Percentiles rank a stretch among this genome's conserved stretches.
phyloP scores from a whole-genome alignment of 2,329 filamentous ascomycete species.

The Diaporthe ampelina region DNA sequence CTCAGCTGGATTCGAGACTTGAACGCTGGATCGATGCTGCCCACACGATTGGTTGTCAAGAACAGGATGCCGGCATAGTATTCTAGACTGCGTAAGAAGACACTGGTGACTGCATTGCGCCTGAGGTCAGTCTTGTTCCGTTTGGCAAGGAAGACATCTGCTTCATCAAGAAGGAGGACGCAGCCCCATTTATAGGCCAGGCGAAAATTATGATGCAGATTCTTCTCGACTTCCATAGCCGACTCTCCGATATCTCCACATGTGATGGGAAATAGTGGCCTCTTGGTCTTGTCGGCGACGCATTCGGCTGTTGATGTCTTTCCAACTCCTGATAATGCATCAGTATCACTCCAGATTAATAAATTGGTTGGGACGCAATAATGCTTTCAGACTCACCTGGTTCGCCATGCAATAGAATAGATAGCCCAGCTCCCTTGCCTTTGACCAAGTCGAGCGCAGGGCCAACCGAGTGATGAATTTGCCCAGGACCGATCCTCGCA shows the following conservation, averaged over 20 bases:
- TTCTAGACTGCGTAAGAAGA: slow-evolving; percentile 30
- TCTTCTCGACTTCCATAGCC: slow-evolving; percentile 54
- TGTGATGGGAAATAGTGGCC: slow-evolving; percentile 66
- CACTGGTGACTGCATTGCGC: slow-evolving; percentile 62
- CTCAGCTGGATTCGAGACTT: slow-evolving; percentile 24
- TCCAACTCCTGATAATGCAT: slow-evolving; percentile 60
- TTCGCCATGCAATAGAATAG: slow-evolving; percentile 29
- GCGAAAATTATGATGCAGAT: slow-evolving; percentile 60
- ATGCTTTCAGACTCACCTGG: neutral
- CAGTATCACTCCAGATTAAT: neutral
- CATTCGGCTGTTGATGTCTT: slow-evolving; percentile 71
- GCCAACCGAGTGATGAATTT: neutral
- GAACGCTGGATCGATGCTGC: slow-evolving; percentile 29
- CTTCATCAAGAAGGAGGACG: slow-evolving; percentile 70
- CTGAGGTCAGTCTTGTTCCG: slow-evolving; percentile 59
- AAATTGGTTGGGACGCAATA: no score
- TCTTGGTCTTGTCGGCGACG: slow-evolving; percentile 63
- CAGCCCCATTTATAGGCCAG: slow-evolving; percentile 64
- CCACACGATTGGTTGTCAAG: slow-evolving; percentile 29
- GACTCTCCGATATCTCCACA: slow-evolving; percentile 62
- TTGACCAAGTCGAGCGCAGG: slow-evolving; percentile 18
- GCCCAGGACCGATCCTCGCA: neutral
- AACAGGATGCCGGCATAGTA: slow-evolving; percentile 34
- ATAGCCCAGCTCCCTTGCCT: slow-evolving; percentile 29
- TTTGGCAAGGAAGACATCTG: slow-evolving; percentile 71